These are phyloP conservation scores for Lepidium campestre DNA, from an alignment of 441 rosid species.

Conservation along the genomic window DNA sequence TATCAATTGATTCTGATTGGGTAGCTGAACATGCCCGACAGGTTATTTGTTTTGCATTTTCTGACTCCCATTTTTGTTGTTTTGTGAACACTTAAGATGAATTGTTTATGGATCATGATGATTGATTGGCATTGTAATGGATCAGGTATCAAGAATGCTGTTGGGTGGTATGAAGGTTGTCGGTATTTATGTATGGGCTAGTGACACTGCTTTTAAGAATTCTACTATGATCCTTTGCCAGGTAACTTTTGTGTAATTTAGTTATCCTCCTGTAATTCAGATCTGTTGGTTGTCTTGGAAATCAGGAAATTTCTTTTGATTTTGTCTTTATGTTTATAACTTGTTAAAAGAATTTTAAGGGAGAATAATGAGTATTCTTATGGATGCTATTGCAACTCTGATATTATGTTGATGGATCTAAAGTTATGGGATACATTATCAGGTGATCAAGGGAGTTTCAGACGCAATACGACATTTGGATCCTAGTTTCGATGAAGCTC, in stretches of 20 bases:
- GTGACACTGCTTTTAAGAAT: slow-evolving; percentile 68
- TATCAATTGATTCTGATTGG: slow-evolving; percentile 71
- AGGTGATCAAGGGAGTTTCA: slow-evolving; percentile 65
- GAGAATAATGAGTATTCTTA: background rate
- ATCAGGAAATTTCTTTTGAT: background rate
- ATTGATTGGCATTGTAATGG: slow-evolving; percentile 5
- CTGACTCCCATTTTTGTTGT: background rate
- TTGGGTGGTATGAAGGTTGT: slow-evolving; percentile 81
- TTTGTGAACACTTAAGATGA: background rate
- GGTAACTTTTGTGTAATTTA: slow-evolving; percentile 31
- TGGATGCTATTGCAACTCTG: background rate
- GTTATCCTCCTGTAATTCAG: background rate
- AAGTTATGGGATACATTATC: slow-evolving; percentile 9
- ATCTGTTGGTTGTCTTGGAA: background rate
- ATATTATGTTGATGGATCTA: slow-evolving; percentile 2
- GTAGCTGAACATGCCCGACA: slow-evolving; percentile 88
- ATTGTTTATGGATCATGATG: background rate
- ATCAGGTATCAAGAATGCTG: slow-evolving; percentile 81
- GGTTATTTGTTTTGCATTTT: slow-evolving; percentile 30
- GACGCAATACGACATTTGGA: slow-evolving; percentile 54
- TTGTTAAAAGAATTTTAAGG: background rate
- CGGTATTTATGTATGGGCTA: slow-evolving; percentile 85
- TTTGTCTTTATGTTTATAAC: background rate
- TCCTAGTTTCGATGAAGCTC: slow-evolving; percentile 47
- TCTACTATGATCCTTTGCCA: slow-evolving; percentile 64